A percentile compares a stretch with the other conserved stretches of the same genome.
Conservation (phyloP, 108 stramenopile genomes). For the Ochromonas danica region DNA sequence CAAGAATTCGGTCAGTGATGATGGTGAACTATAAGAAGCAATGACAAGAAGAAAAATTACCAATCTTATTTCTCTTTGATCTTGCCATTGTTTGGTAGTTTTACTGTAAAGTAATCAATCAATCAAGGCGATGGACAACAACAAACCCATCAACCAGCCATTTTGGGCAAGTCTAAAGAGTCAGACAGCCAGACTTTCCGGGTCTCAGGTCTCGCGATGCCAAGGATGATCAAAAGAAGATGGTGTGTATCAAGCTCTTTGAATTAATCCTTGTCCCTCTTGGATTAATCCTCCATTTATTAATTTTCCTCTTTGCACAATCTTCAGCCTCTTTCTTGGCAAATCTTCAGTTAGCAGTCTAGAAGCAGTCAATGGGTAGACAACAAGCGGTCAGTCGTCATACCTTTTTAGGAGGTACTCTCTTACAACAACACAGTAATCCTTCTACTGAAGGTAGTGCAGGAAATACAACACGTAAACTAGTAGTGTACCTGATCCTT, state of each 20-base stretch:
- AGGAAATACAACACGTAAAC: not conserved
- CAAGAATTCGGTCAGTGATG: no score
- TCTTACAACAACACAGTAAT: not conserved
- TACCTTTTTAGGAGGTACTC: slow-evolving; percentile 20
- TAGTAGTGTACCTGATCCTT: slow-evolving; percentile 70
- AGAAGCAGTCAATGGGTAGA: slow-evolving; percentile 8
- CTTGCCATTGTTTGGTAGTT: slow-evolving; percentile 11
- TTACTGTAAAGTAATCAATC: not conserved
- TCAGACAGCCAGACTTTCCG: no score
- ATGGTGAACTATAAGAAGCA: no score
- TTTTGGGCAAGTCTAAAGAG: no score
- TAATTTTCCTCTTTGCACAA: slow-evolving; percentile 47
- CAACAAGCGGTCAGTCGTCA: slow-evolving; percentile 38
- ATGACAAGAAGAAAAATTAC: no score
- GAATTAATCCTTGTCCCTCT: slow-evolving; percentile 40
- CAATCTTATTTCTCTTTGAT: slow-evolving; percentile 33
- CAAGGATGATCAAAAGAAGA: not conserved
- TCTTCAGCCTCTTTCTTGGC: slow-evolving; percentile 47
- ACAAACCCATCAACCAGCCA: no score
- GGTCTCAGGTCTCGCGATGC: no score
- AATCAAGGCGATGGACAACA: no score
- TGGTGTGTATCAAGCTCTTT: not conserved
- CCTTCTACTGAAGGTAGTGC: not conserved
- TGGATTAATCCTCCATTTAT: slow-evolving; percentile 40
- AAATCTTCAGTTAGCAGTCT: slow-evolving; percentile 32